Base-by-base conservation (phyloP, 371 early-diverging fungal genomes). In the Mortierella polycephala region DNA sequence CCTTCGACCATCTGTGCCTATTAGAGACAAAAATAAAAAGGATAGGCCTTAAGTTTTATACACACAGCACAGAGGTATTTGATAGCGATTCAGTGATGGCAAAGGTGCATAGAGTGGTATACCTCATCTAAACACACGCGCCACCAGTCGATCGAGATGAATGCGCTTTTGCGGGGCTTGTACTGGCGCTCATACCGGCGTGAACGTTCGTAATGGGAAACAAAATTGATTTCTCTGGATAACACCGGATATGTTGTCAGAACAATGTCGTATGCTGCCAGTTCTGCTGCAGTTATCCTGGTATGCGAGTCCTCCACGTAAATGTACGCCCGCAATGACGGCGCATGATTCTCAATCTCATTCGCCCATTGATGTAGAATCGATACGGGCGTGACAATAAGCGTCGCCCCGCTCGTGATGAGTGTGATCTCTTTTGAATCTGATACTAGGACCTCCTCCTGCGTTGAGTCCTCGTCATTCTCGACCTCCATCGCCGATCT, bases 1-100 rank as follows among this genome's bases (percentile, higher is more conserved):
- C 83, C 79, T 65, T 90, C 91, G n/a, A 91, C 87, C 89, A 89
- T 87, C 67, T 92, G 93, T 16, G 91, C 91, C 84, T 90, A 82
- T 61, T 67, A 80, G 21, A 83, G 61, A 7, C 55, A 55, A 4
- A 68, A 60, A 20, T 10, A 40, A 16, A 7, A 41, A 57, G 40
- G n/a, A 5, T 13, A 54, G 12, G 47, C 11, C 3, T 9, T 47
- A 2, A 30, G 4, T 30, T 30, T 30, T 30, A 1, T 30, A 30
- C 4, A 30, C 30, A 30, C 30, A 30, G 4, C 4, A 30, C 30
- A 30, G 30, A 30, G 4, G 30, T 30, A 30, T 30, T 30, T 30
- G 30, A 30, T 30, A 30, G 30, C 30, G 16, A 6, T n/a, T 44
- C 10, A 18, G 8, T 61, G 16, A 54, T 13, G 44, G 1, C 21